Evolutionary conservation across 2,329 filamentous ascomycete genomes (phyloP), one percentile per base, ranked within the genome.

Genomic region (Colletotrichum sp.): DNA sequence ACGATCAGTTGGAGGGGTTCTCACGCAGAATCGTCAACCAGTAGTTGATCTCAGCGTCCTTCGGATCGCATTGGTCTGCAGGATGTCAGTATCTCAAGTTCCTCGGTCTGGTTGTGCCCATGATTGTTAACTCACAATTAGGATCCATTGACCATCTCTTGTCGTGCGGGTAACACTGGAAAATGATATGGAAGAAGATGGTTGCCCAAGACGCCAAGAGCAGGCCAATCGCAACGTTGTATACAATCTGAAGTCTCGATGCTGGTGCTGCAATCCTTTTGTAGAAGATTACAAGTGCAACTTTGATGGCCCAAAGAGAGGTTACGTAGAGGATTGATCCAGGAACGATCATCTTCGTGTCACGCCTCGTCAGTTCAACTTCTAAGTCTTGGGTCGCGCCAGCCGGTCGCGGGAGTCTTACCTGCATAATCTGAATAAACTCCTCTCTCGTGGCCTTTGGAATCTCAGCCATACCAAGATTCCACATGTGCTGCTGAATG

Each of bases 231-330:
- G 83, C 79, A 30, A 83, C 64, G 39, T 85, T 86, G 79, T 87
- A 87, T 1, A 86, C 77, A 7, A 79, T 79, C 67, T 86, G 82
- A 2, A 86, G 71, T 12, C 77, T 82, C 1, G 84, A 83, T 30
- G 84, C 83, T 2, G 81, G 82, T 1, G 80, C 83, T 4, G 85
- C 83, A 21, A 87, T 82, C 44, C 81, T 81, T 49, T 86, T 87
- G 80, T 87, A 87, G 71, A 87, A 86, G 2, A 86, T 59, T 9
- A 87, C 84, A 6, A 87, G 79, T 6, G 85, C 84, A 8, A 86
- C 79, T 64, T 87, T 87, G 79, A 87, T 84, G 15, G 83, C 79
- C 85, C 85, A 87, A 7, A 87, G 73, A 4, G 85, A 86, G 4
- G 85, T 79, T 0, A 86, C 84, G 62, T 87, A 87, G 4, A 87